Percentiles rank a stretch among this genome's conserved stretches.
Evolutionary conservation across 129 eudicot genomes (phyloP).

Genomic region (Helichrysum umbraculigerum): DNA sequence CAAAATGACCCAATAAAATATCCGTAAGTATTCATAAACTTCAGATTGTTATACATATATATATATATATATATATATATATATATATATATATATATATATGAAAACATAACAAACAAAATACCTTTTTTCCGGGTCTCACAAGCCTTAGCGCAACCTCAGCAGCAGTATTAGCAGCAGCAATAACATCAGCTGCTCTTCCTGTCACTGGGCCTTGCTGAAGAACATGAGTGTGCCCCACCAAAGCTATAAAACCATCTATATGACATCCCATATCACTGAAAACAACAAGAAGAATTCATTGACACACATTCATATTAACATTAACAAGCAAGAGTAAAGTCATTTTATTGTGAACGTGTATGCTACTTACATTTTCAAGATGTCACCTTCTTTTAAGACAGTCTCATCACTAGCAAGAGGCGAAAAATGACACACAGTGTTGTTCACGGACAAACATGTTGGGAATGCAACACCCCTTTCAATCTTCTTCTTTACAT

Average conservation of each 20-base stretch:
- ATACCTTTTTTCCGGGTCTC: conserved; percentile 95
- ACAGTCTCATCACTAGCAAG: conserved; percentile 76
- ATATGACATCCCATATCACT: not conserved
- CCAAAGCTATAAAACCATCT: not conserved
- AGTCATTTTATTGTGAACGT: not conserved
- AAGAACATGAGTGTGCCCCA: conserved; percentile 62
- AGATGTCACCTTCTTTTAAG: conserved; percentile 76
- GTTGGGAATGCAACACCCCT: conserved; percentile 95
- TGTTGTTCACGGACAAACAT: conserved; percentile 88
- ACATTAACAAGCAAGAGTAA: not conserved
- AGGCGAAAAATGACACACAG: conserved; percentile 80
- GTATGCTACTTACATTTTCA: conserved; percentile 49
- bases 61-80: no score
- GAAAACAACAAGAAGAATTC: not conserved
- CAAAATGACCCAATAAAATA: not conserved
- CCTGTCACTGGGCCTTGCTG: conserved; percentile 88
- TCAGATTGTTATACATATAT: not conserved
- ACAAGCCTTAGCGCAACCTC: conserved; percentile 96
- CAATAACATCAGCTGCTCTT: conserved; percentile 88
- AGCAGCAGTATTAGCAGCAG: conserved; percentile 99
- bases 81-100: not conserved
- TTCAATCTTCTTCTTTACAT: conserved; percentile 87
- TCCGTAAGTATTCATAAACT: not conserved
- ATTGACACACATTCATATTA: no score
- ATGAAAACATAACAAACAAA: not conserved